phyloP scores from a whole-genome alignment of 1,139 yeast genomes.

The Ashbya aceris region DNA sequence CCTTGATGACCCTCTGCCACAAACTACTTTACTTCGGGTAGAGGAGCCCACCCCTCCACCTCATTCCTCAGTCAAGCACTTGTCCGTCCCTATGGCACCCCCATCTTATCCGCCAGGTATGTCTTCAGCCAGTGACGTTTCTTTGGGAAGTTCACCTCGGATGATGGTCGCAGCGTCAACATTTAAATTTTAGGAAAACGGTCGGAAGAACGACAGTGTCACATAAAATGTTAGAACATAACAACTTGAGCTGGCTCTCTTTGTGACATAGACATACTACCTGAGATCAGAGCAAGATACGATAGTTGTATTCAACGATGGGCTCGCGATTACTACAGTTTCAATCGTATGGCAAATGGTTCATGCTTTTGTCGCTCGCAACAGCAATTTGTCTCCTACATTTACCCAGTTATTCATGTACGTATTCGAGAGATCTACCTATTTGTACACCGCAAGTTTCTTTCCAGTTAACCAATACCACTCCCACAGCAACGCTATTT shows the following conservation, averaged over 20 bases:
- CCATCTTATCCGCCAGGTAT: not conserved
- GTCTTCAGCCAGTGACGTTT: not conserved
- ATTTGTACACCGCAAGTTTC: conserved; percentile 41
- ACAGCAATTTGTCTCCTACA: conserved; percentile 19
- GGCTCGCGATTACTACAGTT: conserved; percentile 4
- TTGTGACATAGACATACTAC: conserved; percentile 3
- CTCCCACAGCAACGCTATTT: conserved; percentile 33
- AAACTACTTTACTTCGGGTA: too few relatives aligned
- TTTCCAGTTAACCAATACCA: conserved; percentile 33
- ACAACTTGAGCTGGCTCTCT: not conserved
- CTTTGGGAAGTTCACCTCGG: not conserved
- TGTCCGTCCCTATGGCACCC: not conserved
- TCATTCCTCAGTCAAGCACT: too few relatives aligned
- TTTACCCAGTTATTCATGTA: conserved; percentile 29
- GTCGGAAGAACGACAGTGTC: conserved; percentile 4
- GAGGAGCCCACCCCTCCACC: too few relatives aligned
- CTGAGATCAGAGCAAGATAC: not conserved
- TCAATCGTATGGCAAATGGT: conserved; percentile 4
- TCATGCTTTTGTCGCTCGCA: conserved; percentile 6
- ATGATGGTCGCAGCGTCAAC: not conserved
- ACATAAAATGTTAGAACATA: not conserved
- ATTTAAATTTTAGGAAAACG: not conserved
- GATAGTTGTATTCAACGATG: not conserved
- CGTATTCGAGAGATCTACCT: conserved; percentile 15
- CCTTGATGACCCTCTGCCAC: too few relatives aligned